Evolutionary conservation across 2,329 filamentous ascomycete genomes (phyloP), one percentile per base, ranked within the genome.

Genomic region (Venturia aucupariae): DNA sequence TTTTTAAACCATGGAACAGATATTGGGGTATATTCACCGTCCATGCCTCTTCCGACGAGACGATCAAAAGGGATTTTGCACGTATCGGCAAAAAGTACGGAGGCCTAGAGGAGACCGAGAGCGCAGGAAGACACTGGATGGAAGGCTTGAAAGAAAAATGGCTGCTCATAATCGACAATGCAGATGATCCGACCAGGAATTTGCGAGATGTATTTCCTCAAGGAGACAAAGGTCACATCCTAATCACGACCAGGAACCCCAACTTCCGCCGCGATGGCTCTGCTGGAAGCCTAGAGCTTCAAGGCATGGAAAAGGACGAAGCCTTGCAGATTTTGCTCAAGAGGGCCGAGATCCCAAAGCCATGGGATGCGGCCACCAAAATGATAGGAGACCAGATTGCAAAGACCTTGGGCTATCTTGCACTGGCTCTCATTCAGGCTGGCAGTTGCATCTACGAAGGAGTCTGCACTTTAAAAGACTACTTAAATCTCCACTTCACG

Each of bases 11-110:
- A 39, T 15, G 22, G 13, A 4, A 8, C 24, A 72, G 69, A 17
- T 75, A 69, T 61, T 74, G 71, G 69, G 73, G 69, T 22, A 64
- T 75, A 13, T 74, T 74, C 62, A 68, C 68, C 64, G 67, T 72
- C 55, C 62, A 70, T 67, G 67, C 60, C 19, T 74, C 68, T 59
- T 70, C 62, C 63, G n/a, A 61, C 7, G 65, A 71, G 38, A 69
- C 65, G 44, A 65, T 70, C 10, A 67, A 71, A 62, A 65, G 73
- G 30, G 64, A 68, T 1, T 74, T 70, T 64, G 51, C 68, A 10
- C 57, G 65, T 5, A 71, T 76, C 19, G 71, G 67, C 7, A 69
- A 67, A 44, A 55, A 70, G 30, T 72, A 69, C 4, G 66, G 67
- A 10, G 63, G 57, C 5, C 60, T 74, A 8, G 72, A 73, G 30